A percentile compares a stretch with the other conserved stretches of the same genome.
These are phyloP conservation scores for Aspergillus sergii DNA, from an alignment of 2,329 filamentous ascomycete genomes.

Conservation along the genomic window DNA sequence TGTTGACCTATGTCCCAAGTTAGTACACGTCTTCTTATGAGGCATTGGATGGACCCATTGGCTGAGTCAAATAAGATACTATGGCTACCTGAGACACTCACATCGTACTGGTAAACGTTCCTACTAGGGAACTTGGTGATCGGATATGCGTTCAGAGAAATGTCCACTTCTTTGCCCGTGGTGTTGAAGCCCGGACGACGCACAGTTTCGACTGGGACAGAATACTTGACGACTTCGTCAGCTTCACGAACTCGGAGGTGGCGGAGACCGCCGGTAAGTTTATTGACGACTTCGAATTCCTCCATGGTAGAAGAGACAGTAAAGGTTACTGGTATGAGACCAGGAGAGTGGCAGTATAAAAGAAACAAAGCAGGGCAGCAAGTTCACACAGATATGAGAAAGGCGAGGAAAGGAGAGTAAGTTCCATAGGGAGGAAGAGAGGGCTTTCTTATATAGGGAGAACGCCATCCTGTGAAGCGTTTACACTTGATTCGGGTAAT, in stretches of 20 bases:
- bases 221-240: constrained; percentile 35
- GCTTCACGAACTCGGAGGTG: constrained; percentile 28
- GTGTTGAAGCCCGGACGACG: constrained; percentile 61
- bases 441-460: constrained; percentile 14
- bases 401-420: constrained; percentile 6
- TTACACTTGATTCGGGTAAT: constrained; percentile 8
- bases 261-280: constrained; percentile 26
- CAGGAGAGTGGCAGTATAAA: not conserved
- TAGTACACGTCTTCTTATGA: constrained; percentile 6
- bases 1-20: constrained; percentile 57
- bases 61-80: not conserved
- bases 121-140: constrained; percentile 63
- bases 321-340: not conserved
- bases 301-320: constrained; percentile 21
- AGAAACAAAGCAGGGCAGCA: not conserved
- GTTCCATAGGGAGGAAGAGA: constrained; percentile 1
- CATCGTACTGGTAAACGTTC: constrained; percentile 81
- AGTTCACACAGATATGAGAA: not conserved
- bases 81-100: constrained; percentile 51
- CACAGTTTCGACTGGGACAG: constrained; percentile 34
- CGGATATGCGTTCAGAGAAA: constrained; percentile 75
- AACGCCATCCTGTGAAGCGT: constrained; percentile 16
- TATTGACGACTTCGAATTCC: constrained; percentile 24
- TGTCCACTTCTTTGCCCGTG: constrained; percentile 56
- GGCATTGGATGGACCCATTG: not conserved